Evolutionary conservation across 192 early-diverging fungal species (phyloP).

Genomic region (Linnemannia schmuckeri): DNA sequence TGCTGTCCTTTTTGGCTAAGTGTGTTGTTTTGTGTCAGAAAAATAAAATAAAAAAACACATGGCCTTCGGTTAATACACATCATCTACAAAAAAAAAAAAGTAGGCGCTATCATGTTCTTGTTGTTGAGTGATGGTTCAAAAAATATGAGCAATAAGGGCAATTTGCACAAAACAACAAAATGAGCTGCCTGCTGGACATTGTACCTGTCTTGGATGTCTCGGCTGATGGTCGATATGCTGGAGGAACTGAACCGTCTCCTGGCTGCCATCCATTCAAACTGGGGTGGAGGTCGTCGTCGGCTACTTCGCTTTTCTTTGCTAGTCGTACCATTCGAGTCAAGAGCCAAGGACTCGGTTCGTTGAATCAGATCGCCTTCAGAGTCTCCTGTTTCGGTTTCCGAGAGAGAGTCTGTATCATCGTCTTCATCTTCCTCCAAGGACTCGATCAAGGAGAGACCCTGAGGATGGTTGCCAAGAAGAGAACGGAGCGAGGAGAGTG

Average conservation of each 20-base stretch:
- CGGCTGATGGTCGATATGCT: constrained; percentile 48
- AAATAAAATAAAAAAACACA: constrained; percentile 24
- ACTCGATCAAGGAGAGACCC: constrained; percentile 47
- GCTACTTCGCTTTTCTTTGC: constrained; percentile 15
- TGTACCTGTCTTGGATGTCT: constrained; percentile 55
- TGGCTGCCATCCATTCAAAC: constrained; percentile 49
- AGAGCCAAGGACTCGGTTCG: constrained; percentile 30
- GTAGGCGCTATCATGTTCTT: neutral
- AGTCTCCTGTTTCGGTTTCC: constrained; percentile 43
- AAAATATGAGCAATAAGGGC: constrained; percentile 1
- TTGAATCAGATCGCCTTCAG: constrained; percentile 41
- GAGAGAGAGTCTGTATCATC: constrained; percentile 44
- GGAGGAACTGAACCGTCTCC: constrained; percentile 43
- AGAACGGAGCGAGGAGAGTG: constrained; percentile 47
- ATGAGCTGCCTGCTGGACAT: neutral
- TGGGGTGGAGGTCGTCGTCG: constrained; percentile 38
- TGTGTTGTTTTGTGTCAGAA: neutral
- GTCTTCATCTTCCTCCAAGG: constrained; percentile 43
- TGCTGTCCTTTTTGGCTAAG: constrained; percentile 53
- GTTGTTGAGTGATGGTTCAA: neutral
- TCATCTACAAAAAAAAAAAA: neutral
- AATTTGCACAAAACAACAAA: neutral
- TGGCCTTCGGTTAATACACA: neutral
- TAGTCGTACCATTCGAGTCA: neutral
- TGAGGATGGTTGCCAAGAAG: constrained; percentile 51